These are phyloP conservation scores for Cladophialophora carrionii DNA, from an alignment of 2,329 filamentous ascomycete genomes.

Conservation along the genomic window DNA sequence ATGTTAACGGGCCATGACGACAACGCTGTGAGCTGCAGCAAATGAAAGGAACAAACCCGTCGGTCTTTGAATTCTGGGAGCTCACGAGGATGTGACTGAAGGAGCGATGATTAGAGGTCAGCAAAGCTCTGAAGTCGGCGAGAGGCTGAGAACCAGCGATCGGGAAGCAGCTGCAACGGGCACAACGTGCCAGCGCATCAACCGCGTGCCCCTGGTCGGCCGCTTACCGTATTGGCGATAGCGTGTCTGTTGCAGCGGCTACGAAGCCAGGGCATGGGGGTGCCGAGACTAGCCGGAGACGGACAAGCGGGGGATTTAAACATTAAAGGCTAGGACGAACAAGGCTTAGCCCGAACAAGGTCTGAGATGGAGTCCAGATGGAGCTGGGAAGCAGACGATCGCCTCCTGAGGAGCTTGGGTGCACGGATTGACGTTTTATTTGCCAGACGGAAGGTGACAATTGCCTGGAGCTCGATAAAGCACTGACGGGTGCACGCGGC, in stretches of 20 bases:
- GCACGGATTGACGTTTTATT: neutral
- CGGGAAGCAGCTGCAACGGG: slow-evolving; percentile 31
- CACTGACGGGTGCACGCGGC: neutral
- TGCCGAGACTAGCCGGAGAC: slow-evolving; percentile 19
- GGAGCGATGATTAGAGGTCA: slow-evolving; percentile 20
- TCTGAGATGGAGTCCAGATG: slow-evolving; percentile 8
- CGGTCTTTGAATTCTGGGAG: slow-evolving; percentile 3
- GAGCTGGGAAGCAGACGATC: neutral
- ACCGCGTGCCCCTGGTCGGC: slow-evolving; percentile 31
- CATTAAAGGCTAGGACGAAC: neutral
- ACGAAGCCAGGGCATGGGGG: neutral
- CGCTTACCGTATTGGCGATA: slow-evolving; percentile 30
- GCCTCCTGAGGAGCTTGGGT: neutral
- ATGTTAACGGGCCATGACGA: slow-evolving; percentile 26
- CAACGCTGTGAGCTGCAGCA: slow-evolving; percentile 19
- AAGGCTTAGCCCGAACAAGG: neutral
- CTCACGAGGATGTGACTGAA: slow-evolving; percentile 15
- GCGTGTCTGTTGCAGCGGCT: slow-evolving; percentile 25
- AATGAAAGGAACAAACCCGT: slow-evolving; percentile 24
- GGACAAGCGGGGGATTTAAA: slow-evolving; percentile 7
- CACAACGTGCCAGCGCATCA: slow-evolving; percentile 39
- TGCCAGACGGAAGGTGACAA: neutral
- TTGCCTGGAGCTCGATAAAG: neutral
- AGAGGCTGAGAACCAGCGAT: slow-evolving; percentile 34
- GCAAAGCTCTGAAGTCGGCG: slow-evolving; percentile 24